Evolutionary conservation across 2,329 filamentous ascomycete species (phyloP), one percentile per base, ranked within the genome.

Genomic region (Fusarium newnesense): DNA sequence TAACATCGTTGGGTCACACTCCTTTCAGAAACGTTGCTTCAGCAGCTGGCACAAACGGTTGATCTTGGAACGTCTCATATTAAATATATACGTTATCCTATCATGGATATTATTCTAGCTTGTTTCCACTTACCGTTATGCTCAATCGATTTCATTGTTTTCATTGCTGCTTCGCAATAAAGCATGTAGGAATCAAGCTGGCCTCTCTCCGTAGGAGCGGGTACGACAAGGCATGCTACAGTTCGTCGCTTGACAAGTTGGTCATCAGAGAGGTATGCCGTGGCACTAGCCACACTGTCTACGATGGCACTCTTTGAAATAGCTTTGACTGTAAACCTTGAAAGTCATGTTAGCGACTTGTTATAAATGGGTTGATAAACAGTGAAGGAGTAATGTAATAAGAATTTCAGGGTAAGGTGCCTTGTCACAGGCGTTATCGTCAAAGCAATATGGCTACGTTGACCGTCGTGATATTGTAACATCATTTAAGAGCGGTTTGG

Each of bases 361-460:
- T 61, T 19, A 18, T 34, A 34, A 67, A 30, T 18, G 28, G 1
- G 5, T 40, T 60, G 21, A 40, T 39, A 16, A 24, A 16, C 15
- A 50, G 37, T 7, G 0, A 72, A 37, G 30, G 5, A 26, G 9
- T 15, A 28, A 37, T 40, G 16, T 4, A n/a, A 39, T 5, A 42
- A 16, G n/a, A 63, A 19, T 64, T 67, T 70, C 66, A 69, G 72
- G n/a, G 64, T 62, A 53, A 66, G 70, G 75, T 83, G 83, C 83
- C 83, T 82, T 84, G 83, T 84, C 83, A 84, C 78, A 84, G 83
- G 83, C 83, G 79, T 73, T 83, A 79, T 85, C 83, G 81, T 84
- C 83, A 84, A 80, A 79, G 83, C 83, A 74, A 80, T 83, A 82
- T 84, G 81, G 83, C 83, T 85, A 83, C 79, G 83, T 84, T 84